phyloP scores from a whole-genome alignment of 2,329 filamentous ascomycete genomes.

The Trichoderma harzianum region DNA sequence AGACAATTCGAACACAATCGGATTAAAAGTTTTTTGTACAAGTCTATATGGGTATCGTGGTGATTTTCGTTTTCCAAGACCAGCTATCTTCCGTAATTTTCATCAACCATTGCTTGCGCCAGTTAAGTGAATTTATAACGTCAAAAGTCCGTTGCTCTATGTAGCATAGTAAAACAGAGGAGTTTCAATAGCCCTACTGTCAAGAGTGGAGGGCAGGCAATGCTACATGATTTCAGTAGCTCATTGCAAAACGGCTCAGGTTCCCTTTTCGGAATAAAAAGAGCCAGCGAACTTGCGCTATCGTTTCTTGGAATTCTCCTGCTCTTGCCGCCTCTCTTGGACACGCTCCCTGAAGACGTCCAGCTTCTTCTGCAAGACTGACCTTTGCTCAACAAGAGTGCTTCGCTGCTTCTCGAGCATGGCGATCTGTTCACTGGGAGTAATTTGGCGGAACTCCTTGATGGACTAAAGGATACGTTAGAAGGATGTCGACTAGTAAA shows the following conservation, averaged over 20 bases:
- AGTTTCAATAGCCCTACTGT: too few relatives aligned
- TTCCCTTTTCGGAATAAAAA: background rate
- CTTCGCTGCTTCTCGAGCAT: slow-evolving; percentile 42
- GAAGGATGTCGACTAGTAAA: too few relatives aligned
- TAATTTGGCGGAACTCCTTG: slow-evolving; percentile 37
- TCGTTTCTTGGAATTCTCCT: slow-evolving; percentile 19
- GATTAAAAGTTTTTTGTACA: background rate
- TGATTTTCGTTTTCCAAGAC: background rate
- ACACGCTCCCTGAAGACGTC: slow-evolving; percentile 39
- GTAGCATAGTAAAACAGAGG: background rate
- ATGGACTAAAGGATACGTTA: slow-evolving; percentile 28
- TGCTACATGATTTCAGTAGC: background rate
- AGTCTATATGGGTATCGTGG: slow-evolving; percentile 4
- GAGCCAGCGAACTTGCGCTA: background rate
- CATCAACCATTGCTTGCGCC: background rate
- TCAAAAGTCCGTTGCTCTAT: background rate
- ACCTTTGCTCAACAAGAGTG: slow-evolving; percentile 37
- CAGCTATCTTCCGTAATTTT: background rate
- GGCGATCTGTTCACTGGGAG: slow-evolving; percentile 43
- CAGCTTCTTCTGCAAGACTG: slow-evolving; percentile 42
- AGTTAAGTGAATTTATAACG: background rate
- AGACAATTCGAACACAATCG: background rate
- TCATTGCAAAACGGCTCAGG: background rate
- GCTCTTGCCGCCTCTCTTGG: slow-evolving; percentile 34
- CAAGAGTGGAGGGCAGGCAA: background rate